Evolutionary conservation across 139 green algal species (phyloP), one percentile per base, ranked within the genome.

Genomic region (Zygnema cylindricum): DNA sequence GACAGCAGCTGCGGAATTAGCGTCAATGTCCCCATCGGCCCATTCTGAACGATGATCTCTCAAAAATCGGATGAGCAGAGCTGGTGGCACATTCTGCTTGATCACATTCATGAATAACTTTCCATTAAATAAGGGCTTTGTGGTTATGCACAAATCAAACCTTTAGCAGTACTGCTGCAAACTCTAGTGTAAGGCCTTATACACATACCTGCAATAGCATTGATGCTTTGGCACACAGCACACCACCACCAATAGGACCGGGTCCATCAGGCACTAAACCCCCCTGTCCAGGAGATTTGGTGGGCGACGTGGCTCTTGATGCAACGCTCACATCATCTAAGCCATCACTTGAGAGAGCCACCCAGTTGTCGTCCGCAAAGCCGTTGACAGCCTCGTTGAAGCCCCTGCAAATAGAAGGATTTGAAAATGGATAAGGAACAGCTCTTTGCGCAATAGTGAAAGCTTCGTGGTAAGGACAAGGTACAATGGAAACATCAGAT

Each of bases 351-450:
- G 63, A 23, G 57, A 91, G 85, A 1, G 49, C 23, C 39, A 90
- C 43, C 86, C 86, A 91, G 22, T 69, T 69, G 2, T 89, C 86
- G 81, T 91, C 86, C 11, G 79, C 39, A 49, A 91, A 91, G 16
- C 42, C 86, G 30, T 91, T 91, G 49, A 91, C 86, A 32, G 86
- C 86, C 55, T 91, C 86, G 55, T 91, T 89, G 81, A 91, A 91
- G 2, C 86, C 86, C 81, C 86, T 91, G 86, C 49, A 63, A 7
- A 63, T 25, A 41, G 11, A 84, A 55, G n/a, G 35, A 81, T 35
- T 21, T 36, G n/a, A 21, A 23, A 36, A 21, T 36, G 42, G 23
- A 81, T 73, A 36, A 36, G 73, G 22, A 23, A 23, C 73, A 73
- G 21, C 42, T 21, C 42, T 35, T 21, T 35, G 73, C 21, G 23